phyloP scores from a whole-genome alignment of 352 stramenopile species.

The Globisporangium paddicum region DNA sequence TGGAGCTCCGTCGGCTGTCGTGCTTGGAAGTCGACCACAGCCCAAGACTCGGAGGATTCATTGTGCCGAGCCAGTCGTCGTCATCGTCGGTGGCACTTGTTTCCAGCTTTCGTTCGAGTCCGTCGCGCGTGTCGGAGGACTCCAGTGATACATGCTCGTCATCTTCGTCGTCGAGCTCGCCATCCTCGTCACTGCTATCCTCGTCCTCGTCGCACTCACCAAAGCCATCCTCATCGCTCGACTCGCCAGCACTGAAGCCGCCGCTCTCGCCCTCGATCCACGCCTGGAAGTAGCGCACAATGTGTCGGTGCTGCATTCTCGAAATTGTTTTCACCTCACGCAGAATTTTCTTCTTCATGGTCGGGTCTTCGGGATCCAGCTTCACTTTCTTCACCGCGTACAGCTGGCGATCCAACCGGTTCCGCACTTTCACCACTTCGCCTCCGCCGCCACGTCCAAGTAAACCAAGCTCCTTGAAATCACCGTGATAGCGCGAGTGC shows the following conservation, averaged over 20 bases:
- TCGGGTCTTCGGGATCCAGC: constrained; percentile 77
- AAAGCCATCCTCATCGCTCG: constrained; percentile 23
- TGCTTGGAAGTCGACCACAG: constrained; percentile 68
- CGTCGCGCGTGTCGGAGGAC: constrained; percentile 34
- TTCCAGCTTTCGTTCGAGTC: constrained; percentile 21
- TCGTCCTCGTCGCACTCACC: constrained; percentile 28
- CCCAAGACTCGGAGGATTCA: constrained; percentile 56
- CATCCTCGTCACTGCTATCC: constrained; percentile 25
- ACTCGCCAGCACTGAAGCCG: constrained; percentile 41
- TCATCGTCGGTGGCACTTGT: constrained; percentile 45
- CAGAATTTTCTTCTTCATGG: constrained; percentile 94
- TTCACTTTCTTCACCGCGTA: constrained; percentile 89
- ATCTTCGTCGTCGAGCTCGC: constrained; percentile 27
- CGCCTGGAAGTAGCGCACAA: constrained; percentile 93
- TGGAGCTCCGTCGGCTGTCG: constrained; percentile 38
- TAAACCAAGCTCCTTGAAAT: constrained; percentile 86
- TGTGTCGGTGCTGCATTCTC: constrained; percentile 94
- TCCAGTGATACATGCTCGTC: constrained; percentile 26
- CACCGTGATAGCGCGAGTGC: constrained; percentile 75
- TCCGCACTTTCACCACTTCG: constrained; percentile 82
- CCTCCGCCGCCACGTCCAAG: constrained; percentile 75
- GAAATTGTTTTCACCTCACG: constrained; percentile 96
- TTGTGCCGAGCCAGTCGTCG: constrained; percentile 76
- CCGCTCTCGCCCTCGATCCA: constrained; percentile 81
- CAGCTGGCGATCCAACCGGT: constrained; percentile 75